Percentiles rank a stretch among this genome's conserved stretches.
Evolutionary conservation across 2,329 filamentous ascomycete species (phyloP).

Genomic region (Arachnopeziza araneosa): DNA sequence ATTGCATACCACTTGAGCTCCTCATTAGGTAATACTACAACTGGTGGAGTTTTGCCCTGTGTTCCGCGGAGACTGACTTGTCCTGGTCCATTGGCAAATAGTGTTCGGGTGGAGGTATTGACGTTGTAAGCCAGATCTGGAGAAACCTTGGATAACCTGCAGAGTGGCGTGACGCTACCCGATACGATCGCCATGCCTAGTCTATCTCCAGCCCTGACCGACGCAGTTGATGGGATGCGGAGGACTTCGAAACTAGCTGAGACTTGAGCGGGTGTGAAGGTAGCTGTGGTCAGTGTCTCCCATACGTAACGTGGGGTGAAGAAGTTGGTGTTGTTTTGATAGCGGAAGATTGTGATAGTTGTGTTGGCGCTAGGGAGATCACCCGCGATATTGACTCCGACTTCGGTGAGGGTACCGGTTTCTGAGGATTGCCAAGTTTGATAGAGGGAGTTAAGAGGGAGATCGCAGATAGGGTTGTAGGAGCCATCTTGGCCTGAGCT

Average conservation of each 20-base stretch:
- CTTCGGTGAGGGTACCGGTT: conserved; percentile 11
- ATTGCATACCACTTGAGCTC: conserved; percentile 18
- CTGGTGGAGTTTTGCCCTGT: conserved; percentile 9
- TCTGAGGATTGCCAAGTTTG: conserved; percentile 19
- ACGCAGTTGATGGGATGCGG: conserved; percentile 5
- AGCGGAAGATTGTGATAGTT: conserved; percentile 18
- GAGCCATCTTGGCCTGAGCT: conserved; percentile 10
- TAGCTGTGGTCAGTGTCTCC: conserved; percentile 9
- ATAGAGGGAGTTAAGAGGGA: conserved; percentile 18
- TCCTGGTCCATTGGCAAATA: conserved; percentile 18
- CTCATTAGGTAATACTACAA: conserved; percentile 6
- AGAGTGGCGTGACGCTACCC: conserved; percentile 13
- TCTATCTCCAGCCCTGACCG: conserved; percentile 14
- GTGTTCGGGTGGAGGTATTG: conserved; percentile 4
- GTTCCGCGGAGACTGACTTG: conserved; percentile 15
- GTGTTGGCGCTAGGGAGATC: conserved; percentile 10
- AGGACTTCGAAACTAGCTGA: conserved; percentile 10
- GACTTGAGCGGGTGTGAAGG: conserved; percentile 3
- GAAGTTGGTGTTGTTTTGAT: conserved; percentile 17
- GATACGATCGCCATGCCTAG: conserved; percentile 18
- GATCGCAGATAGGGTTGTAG: conserved; percentile 12
- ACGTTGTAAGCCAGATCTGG: neutral
- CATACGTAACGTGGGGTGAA: conserved; percentile 19
- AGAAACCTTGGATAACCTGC: conserved; percentile 8
- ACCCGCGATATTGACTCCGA: conserved; percentile 19